Percentiles rank a stretch among this genome's conserved stretches.
Conservation (phyloP, 257 asterid genomes). For the Nicotiana benthamiana region DNA sequence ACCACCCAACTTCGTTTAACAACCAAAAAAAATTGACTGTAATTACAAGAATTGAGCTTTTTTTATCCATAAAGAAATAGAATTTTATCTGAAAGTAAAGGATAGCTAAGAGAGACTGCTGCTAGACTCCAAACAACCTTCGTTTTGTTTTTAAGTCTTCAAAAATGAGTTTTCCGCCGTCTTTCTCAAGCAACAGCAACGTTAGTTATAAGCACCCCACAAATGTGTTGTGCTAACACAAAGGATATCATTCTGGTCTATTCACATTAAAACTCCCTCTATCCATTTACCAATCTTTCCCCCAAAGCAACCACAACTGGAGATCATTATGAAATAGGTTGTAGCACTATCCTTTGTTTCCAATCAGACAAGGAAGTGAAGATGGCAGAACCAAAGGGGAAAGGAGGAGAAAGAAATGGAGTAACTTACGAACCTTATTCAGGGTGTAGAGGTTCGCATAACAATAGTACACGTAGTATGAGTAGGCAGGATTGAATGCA, state of each 20-base stretch:
- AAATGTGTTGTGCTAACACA: neutral
- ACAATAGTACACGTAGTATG: constrained; percentile 91
- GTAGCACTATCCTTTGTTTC: neutral
- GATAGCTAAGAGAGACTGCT: neutral
- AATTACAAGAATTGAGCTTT: neutral
- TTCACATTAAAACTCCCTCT: neutral
- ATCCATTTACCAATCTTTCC: constrained; percentile 2
- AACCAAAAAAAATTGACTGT: neutral
- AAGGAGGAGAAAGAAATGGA: neutral
- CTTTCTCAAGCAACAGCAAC: neutral
- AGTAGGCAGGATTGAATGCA: constrained; percentile 85
- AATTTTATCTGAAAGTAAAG: neutral
- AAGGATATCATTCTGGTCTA: neutral
- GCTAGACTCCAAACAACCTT: neutral
- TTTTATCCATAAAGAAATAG: neutral
- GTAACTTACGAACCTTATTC: constrained; percentile 54
- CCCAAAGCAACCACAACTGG: neutral
- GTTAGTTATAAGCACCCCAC: neutral
- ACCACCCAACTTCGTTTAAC: neutral
- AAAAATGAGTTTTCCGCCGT: neutral
- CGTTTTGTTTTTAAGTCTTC: neutral
- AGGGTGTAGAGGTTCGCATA: constrained; percentile 94
- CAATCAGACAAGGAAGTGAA: neutral
- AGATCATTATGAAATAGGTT: neutral
- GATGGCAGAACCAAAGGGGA: neutral